These are phyloP conservation scores for Exophiala xenobiotica DNA, from an alignment of 2,329 filamentous ascomycete genomes.

Conservation along the genomic window DNA sequence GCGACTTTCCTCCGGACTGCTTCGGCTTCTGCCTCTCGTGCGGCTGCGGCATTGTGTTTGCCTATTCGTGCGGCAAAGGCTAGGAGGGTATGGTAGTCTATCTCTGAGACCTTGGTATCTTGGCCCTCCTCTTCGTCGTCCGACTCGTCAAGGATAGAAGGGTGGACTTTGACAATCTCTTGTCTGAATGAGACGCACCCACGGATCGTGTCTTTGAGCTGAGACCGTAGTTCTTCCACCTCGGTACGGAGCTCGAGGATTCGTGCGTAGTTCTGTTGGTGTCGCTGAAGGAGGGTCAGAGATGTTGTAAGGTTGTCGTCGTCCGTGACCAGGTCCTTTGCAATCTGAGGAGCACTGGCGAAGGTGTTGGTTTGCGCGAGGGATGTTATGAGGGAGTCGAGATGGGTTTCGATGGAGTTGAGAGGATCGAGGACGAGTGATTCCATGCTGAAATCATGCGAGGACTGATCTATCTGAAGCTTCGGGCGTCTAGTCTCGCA, in stretches of 20 bases:
- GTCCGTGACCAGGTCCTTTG: constrained; percentile 41
- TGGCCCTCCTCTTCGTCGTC: constrained; percentile 30
- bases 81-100: constrained; percentile 46
- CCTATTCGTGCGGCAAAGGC: constrained; percentile 49
- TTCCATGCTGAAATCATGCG: constrained; percentile 38
- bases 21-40: constrained; percentile 42
- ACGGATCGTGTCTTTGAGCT: constrained; percentile 43
- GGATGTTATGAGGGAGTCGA: constrained; percentile 42
- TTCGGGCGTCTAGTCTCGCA: no score
- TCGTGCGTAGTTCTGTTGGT: constrained; percentile 46
- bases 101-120: constrained; percentile 32
- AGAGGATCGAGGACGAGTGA: constrained; percentile 40
- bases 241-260: constrained; percentile 44
- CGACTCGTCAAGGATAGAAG: constrained; percentile 31
- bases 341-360: constrained; percentile 42
- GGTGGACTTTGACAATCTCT: constrained; percentile 40
- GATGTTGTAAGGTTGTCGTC: constrained; percentile 44
- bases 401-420: constrained; percentile 42
- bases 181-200: constrained; percentile 42
- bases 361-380: constrained; percentile 47
- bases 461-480: background rate
- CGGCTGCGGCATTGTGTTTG: constrained; percentile 47
- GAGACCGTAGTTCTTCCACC: constrained; percentile 40
- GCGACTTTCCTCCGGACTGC: constrained; percentile 24
- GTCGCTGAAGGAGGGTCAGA: constrained; percentile 42